phyloP scores from a whole-genome alignment of 2,329 filamentous ascomycete species.

The Ophiocordyceps polyrhachis-furcata region DNA sequence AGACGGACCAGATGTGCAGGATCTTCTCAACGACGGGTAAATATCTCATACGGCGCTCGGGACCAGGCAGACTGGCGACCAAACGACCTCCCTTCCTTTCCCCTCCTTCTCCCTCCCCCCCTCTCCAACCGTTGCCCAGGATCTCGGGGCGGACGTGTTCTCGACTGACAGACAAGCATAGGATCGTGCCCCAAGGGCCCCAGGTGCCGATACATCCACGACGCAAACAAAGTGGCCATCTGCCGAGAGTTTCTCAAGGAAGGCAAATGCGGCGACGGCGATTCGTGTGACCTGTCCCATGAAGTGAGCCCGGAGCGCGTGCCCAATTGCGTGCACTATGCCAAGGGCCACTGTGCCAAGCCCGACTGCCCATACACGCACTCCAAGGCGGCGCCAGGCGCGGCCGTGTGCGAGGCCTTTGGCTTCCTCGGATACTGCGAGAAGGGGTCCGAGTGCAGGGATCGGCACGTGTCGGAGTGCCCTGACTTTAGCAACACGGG shows the following conservation, averaged over 20 bases:
- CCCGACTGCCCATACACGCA: constrained; percentile 74
- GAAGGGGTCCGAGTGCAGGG: constrained; percentile 55
- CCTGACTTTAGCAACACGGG: constrained; percentile 89
- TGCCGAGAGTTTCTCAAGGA: constrained; percentile 78
- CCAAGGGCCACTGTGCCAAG: constrained; percentile 80
- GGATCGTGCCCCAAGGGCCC: constrained; percentile 75
- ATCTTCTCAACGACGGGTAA: constrained; percentile 50
- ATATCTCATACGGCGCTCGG: constrained; percentile 26
- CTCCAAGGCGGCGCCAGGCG: constrained; percentile 55
- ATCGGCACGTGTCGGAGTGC: constrained; percentile 83
- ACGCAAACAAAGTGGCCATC: constrained; percentile 69
- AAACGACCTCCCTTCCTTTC: not conserved
- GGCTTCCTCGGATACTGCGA: constrained; percentile 78
- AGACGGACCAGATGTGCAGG: constrained; percentile 57
- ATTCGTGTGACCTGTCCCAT: constrained; percentile 80
- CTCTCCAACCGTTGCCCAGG: no score
- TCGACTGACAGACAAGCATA: constrained; percentile 29
- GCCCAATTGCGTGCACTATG: constrained; percentile 76
- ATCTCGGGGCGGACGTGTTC: not conserved
- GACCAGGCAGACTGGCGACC: constrained; percentile 5
- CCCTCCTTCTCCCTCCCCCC: no score
- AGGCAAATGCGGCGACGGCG: constrained; percentile 57
- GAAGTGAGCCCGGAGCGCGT: constrained; percentile 66
- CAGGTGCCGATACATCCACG: constrained; percentile 63
- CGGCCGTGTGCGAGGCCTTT: constrained; percentile 69